Conservation (phyloP, 768 basidiomycete genomes). For the Cystofilobasidium bisporidii region DNA sequence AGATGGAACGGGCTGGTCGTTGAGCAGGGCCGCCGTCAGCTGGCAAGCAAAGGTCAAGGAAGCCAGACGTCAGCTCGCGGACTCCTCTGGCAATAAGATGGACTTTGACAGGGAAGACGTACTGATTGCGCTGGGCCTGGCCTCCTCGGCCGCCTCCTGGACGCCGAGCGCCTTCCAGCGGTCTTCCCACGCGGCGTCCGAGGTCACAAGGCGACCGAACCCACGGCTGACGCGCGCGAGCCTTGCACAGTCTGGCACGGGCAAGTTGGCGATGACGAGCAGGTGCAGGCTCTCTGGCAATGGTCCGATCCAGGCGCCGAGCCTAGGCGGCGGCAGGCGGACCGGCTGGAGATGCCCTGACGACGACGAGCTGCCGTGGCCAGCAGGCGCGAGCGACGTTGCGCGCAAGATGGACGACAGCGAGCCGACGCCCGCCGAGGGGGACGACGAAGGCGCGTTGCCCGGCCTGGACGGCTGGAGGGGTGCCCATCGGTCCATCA, state of each 20-base stretch:
- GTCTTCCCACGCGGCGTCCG: constrained; percentile 68
- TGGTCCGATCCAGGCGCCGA: constrained; percentile 52
- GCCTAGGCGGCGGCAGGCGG: constrained; percentile 31
- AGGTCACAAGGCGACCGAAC: constrained; percentile 53
- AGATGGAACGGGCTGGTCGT: background rate
- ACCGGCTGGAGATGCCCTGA: constrained; percentile 16
- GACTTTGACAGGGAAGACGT: background rate
- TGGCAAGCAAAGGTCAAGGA: background rate
- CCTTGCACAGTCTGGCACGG: constrained; percentile 68
- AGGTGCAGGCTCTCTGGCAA: constrained; percentile 71
- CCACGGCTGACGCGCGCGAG: constrained; percentile 62
- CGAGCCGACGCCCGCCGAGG: constrained; percentile 38
- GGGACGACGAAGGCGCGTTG: constrained; percentile 30
- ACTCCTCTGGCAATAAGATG: too few species aligned
- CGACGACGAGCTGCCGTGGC: constrained; percentile 10
- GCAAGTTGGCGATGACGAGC: constrained; percentile 60
- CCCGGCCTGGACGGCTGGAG: constrained; percentile 61
- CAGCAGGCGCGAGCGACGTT: constrained; percentile 31
- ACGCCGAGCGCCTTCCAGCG: constrained; percentile 48
- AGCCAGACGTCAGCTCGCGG: too few species aligned
- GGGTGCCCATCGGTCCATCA: constrained; percentile 78
- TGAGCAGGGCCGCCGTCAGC: background rate
- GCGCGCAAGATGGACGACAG: constrained; percentile 32
- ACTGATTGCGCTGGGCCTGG: background rate
- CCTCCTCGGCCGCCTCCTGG: background rate